Base-by-base conservation (phyloP, 2,329 filamentous ascomycete genomes). In the Cryphonectria parasitica region DNA sequence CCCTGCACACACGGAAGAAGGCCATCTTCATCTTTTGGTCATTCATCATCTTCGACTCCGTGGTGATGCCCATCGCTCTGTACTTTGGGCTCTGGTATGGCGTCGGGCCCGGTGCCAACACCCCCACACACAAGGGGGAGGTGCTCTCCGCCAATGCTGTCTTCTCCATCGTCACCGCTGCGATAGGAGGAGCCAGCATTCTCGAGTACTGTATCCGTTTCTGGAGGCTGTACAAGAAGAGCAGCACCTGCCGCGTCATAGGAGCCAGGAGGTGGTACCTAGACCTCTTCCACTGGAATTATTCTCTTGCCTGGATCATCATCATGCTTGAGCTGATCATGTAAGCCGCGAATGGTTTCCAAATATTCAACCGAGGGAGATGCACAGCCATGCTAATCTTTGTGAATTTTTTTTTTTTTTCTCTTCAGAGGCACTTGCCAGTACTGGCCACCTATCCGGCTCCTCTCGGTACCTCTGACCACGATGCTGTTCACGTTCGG, bases 201-300 rank as follows among this genome's bases (percentile, higher is more conserved):
- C 77, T 87, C 54, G 86, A 88, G 73, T 87, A 87, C 75, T 83
- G 85, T 68, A 73, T 87, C 70, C 77, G 85, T 25, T 77, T 88
- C 56, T 87, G 83, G 82, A 83, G 85, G 31, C 75, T 88, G 34
- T 87, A 82, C 80, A 84, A 82, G 77, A 85, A 86, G 75, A 77
- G 79, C 69, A 87, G 84, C 64, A 85, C 79, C 11, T 88, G 86
- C 74, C 82, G 86, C 31, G 84, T 87, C 3, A 76, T 78, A 36
- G 77, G 77, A 7, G 77, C 76, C 3, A 69, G 74, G 25, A 65
- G 73, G 43, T 71, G 71, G 73, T 79, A 85, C 76, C 79, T 88
- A 22, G 86, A 88, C 71, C 87, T 83, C 80, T 88, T 88, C 76
- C 86, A 88, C 70, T 88, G 86, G 86, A 87, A 87, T 73, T 82